Evolutionary conservation across 768 basidiomycete genomes (phyloP), one percentile per base, ranked within the genome.

Genomic region (Hygrocybe coccinea): DNA sequence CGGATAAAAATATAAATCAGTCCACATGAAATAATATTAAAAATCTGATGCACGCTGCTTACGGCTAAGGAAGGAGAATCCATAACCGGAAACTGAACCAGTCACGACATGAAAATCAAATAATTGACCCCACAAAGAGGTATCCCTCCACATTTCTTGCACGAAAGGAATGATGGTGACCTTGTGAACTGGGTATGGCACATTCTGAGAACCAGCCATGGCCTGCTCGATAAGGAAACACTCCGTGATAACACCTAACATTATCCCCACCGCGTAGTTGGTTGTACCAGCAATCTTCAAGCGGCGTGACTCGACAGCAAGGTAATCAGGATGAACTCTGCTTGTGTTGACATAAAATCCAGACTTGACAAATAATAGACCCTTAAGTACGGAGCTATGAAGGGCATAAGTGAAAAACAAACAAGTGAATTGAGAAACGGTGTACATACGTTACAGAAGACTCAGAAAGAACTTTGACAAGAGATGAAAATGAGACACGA

Each of bases 231-330:
- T 34, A 14, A 57, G 35, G 15, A 19, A 33, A 34, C 51, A 45
- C 9, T 57, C 56, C 8, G 56, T 57, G 15, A 57, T 43, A 29
- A 53, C 36, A 22, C 56, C 56, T 3, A 57, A n/a, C 56, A 57
- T 57, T 3, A 57, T 38, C 8, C 52, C 52, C 3, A 54, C 25
- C 2, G 52, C 56, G 14, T 46, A 17, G 4, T 39, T 21, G 14
- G 29, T 54, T 14, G 50, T 47, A 21, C 35, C 44, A 8, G 56
- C 52, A 7, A 56, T 3, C 25, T 52, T 44, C 22, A 51, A 11
- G 10, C 50, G 35, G 11, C 17, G 17, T 4, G 29, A 12, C 5
- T 56, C 52, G 19, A 37, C 33, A 7, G n/a, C 25, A 7, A 57
- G 52, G 14, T 14, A 22, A 8, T 29, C 34, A 3, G 56, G 56